Conservation (phyloP, 768 basidiomycete species). For the Boletus reticulatus region DNA sequence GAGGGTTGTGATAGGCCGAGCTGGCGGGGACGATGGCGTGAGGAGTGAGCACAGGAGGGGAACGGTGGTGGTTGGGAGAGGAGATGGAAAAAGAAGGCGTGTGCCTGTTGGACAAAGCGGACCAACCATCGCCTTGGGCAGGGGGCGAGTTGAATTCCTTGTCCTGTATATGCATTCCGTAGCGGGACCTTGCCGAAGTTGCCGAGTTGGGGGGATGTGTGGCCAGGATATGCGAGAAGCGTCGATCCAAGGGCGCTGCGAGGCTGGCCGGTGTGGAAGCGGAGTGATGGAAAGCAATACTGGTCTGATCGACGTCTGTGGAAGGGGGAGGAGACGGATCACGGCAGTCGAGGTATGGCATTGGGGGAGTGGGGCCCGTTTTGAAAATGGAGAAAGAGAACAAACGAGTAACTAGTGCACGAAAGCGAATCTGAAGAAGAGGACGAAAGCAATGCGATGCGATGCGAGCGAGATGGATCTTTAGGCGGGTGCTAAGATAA, state of each 20-base stretch:
- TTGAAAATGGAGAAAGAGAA: constrained; percentile 29
- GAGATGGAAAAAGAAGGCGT: constrained; percentile 27
- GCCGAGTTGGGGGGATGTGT: constrained; percentile 17
- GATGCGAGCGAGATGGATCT: constrained; percentile 29
- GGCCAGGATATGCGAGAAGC: constrained; percentile 12
- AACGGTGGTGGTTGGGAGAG: constrained; percentile 48
- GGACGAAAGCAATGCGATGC: constrained; percentile 35
- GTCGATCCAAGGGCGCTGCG: constrained; percentile 23
- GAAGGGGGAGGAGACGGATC: constrained; percentile 37
- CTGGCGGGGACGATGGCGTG: constrained; percentile 21
- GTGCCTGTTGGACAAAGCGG: constrained; percentile 34
- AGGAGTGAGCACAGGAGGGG: constrained; percentile 31
- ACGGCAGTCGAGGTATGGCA: constrained; percentile 45
- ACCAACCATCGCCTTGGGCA: constrained; percentile 30
- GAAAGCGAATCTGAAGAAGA: constrained; percentile 27
- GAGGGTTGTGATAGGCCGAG: constrained; percentile 14
- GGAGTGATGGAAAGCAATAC: constrained; percentile 11
- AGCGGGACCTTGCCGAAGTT: constrained; percentile 32
- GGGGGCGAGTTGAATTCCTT: constrained; percentile 34
- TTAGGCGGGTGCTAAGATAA: constrained; percentile 34
- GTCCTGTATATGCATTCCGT: constrained; percentile 36
- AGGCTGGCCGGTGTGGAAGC: constrained; percentile 10
- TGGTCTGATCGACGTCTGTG: constrained; percentile 31
- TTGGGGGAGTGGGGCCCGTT: constrained; percentile 21
- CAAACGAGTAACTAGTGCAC: constrained; percentile 29